Evolutionary conservation across 306 rosid species (phyloP).

Genomic region (Cucumis melo): DNA sequence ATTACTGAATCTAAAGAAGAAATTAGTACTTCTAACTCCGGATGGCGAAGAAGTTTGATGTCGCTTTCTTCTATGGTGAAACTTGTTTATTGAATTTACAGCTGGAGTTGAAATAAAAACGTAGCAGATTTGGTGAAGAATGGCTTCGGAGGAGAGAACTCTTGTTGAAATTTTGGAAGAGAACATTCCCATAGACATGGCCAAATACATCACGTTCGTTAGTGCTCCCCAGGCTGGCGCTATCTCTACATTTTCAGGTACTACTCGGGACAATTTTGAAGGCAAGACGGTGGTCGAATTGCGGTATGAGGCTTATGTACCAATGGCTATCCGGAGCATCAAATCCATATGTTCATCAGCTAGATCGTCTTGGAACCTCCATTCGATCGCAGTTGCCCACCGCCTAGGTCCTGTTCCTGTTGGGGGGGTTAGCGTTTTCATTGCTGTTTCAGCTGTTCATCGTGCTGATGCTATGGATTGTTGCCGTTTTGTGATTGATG

Average conservation of each 20-base stretch:
- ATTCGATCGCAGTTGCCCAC: slow-evolving; percentile 70
- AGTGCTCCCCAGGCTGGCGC: slow-evolving; percentile 83
- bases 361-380: slow-evolving; percentile 62
- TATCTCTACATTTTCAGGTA: slow-evolving; percentile 80
- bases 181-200: slow-evolving; percentile 31
- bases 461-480: slow-evolving; percentile 73
- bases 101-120: background rate
- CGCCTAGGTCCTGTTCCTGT: slow-evolving; percentile 71
- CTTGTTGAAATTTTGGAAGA: slow-evolving; percentile 69
- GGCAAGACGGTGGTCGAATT: slow-evolving; percentile 77
- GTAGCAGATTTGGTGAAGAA: slow-evolving; percentile 1
- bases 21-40: background rate
- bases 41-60: background rate
- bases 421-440: slow-evolving; percentile 63
- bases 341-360: slow-evolving; percentile 64
- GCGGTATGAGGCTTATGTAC: slow-evolving; percentile 67
- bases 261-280: slow-evolving; percentile 68
- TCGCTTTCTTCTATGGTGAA: background rate
- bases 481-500: slow-evolving; percentile 69
- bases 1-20: background rate
- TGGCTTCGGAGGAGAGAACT: slow-evolving; percentile 52
- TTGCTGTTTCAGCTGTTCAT: slow-evolving; percentile 61
- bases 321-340: slow-evolving; percentile 70
- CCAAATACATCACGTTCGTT: slow-evolving; percentile 50
- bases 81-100: background rate